Conservation (phyloP, 2,329 filamentous ascomycete genomes). For the Scytalidium lignicola region DNA sequence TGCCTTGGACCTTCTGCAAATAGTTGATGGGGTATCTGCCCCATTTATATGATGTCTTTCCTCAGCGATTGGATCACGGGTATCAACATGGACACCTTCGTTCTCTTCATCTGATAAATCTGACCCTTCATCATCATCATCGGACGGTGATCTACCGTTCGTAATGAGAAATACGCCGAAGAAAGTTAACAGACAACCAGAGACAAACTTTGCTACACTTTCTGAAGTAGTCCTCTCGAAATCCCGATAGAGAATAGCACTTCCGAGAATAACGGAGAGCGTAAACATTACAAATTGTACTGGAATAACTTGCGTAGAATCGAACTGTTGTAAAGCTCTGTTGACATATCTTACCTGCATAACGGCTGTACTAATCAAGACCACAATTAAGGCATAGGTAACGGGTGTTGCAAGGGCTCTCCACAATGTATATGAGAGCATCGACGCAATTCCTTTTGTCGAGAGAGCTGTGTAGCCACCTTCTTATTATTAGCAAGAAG, state of each 20-base stretch:
- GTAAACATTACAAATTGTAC: conserved; percentile 98
- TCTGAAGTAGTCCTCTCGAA: conserved; percentile 76
- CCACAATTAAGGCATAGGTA: conserved; percentile 76
- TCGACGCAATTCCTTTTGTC: conserved; percentile 92
- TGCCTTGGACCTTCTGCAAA: conserved; percentile 6
- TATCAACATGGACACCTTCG: conserved; percentile 56
- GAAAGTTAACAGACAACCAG: conserved; percentile 88
- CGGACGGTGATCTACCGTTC: conserved; percentile 62
- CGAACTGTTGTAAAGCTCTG: conserved; percentile 81
- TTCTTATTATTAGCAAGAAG: conserved; percentile 29
- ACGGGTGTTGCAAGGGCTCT: conserved; percentile 86
- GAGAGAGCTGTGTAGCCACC: conserved; percentile 94
- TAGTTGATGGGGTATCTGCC: conserved; percentile 8
- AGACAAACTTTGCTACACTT: conserved; percentile 78
- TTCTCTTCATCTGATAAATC: conserved; percentile 55
- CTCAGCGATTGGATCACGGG: conserved; percentile 39
- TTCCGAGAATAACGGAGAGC: conserved; percentile 89
- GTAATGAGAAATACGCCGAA: conserved; percentile 97
- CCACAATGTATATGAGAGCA: conserved; percentile 87
- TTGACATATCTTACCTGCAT: conserved; percentile 99
- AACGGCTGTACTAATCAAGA: conserved; percentile 78
- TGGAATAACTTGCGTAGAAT: conserved; percentile 96
- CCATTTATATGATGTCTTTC: conserved; percentile 8
- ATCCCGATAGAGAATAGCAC: conserved; percentile 87
- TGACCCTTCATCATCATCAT: conserved; percentile 52